Evolutionary conservation across 2,329 filamentous ascomycete genomes (phyloP), one percentile per base, ranked within the genome.

Genomic region (Laburnicola sp.): DNA sequence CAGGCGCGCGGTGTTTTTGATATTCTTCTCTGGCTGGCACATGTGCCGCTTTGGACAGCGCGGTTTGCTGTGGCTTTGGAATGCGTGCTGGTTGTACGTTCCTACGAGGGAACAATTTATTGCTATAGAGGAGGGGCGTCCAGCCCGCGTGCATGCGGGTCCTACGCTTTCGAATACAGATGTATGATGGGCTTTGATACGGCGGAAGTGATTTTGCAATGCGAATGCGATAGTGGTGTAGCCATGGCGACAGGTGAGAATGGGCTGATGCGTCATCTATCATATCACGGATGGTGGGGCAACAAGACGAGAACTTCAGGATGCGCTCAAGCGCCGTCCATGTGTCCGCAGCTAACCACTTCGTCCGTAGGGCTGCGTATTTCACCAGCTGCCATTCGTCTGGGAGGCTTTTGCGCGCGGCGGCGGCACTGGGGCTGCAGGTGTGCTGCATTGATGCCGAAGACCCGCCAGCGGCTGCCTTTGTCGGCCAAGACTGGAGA

Each of bases 401-500:
- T 10, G 28, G 10, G 28, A 30, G 28, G 28, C 28, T 6, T 6
- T 30, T 30, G 28, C 28, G 9, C 38, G 26, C 7, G 11, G 35
- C 11, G 35, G 35, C 21, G 11, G 35, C 21, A 8, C 21, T 40
- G 28, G n/a, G n/a, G 36, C 9, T 38, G 16, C 23, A 23, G 23
- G 16, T 22, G 10, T 38, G 36, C 36, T 38, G 23, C n/a, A 38
- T 21, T 25, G 36, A 8, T 44, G 28, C 21, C 27, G 28, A 23
- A 30, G 23, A 11, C 9, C 43, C 30, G 43, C 30, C 27, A 45
- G 10, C 16, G 9, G 25, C 11, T 48, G 28, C 38, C 35, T 42
- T 28, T 48, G 47, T 58, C 36, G 51, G 57, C 47, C 48, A 46
- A 45, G 45, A 16, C 31, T 51, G 36, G 49, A 46, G 53, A 40